Percentiles rank a stretch among this genome's conserved stretches.
These are phyloP conservation scores for Fraxinus pennsylvanica DNA, from an alignment of 257 asterid species.

Conservation along the genomic window DNA sequence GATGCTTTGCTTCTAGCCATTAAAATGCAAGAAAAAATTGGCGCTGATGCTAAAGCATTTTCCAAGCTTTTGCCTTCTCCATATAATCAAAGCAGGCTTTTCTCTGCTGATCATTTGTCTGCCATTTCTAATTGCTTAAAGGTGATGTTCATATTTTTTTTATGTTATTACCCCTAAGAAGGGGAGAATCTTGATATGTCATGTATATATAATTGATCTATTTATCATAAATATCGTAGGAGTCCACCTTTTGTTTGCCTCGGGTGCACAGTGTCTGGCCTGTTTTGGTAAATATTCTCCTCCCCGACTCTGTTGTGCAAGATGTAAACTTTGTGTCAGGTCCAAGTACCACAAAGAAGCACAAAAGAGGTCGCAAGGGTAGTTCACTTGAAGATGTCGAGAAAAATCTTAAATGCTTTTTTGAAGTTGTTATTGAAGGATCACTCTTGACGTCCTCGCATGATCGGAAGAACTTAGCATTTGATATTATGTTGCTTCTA, in stretches of 20 bases:
- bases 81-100: slow-evolving; percentile 58
- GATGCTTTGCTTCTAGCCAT: slow-evolving; percentile 90
- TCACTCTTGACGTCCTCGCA: slow-evolving; percentile 87
- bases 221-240: slow-evolving; percentile 52
- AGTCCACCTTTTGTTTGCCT: slow-evolving; percentile 92
- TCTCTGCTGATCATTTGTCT: slow-evolving; percentile 62
- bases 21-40: slow-evolving; percentile 58
- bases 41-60: slow-evolving; percentile 44
- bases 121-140: slow-evolving; percentile 70
- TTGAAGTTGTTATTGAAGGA: slow-evolving; percentile 79
- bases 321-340: slow-evolving; percentile 55
- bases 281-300: slow-evolving; percentile 60
- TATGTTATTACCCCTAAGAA: slow-evolving; percentile 9
- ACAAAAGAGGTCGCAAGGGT: slow-evolving; percentile 65
- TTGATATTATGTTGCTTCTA: slow-evolving; percentile 70
- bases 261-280: slow-evolving; percentile 88
- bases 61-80: slow-evolving; percentile 82
- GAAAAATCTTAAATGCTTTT: slow-evolving; percentile 61
- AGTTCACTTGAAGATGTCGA: slow-evolving; percentile 62
- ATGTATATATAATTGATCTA: slow-evolving; percentile 18
- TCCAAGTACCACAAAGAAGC: slow-evolving; percentile 60
- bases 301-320: slow-evolving; percentile 60
- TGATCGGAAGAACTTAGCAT: slow-evolving; percentile 85
- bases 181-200: slow-evolving; percentile 18
- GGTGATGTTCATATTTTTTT: slow-evolving; percentile 43